Evolutionary conservation across 371 early-diverging fungal genomes (phyloP).

Genomic region (Syncephalastrum contaminatum): DNA sequence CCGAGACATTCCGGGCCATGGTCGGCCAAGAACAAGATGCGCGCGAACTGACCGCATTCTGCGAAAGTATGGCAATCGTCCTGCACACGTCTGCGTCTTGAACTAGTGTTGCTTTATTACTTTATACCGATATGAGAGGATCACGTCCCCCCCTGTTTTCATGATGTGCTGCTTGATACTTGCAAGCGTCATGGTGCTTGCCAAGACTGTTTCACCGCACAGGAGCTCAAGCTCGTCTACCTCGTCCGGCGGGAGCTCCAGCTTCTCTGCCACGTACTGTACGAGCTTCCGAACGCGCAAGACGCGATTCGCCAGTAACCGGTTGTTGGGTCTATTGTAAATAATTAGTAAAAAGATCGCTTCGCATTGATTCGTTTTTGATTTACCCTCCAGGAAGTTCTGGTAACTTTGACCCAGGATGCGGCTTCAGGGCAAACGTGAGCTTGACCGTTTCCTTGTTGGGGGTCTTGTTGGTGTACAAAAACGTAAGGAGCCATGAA

Average conservation of each 20-base stretch:
- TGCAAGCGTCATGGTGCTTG: conserved; percentile 79
- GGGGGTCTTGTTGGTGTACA: conserved; percentile 56
- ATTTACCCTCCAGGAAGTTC: conserved; percentile 66
- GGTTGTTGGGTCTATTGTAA: conserved; percentile 52
- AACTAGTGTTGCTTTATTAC: conserved; percentile 1
- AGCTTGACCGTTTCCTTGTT: conserved; percentile 78
- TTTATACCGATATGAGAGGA: conserved; percentile 60
- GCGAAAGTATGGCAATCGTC: conserved; percentile 18
- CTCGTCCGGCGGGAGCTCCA: conserved; percentile 36
- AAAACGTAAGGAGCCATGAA: conserved; percentile 62
- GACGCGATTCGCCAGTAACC: conserved; percentile 84
- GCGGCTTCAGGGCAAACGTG: conserved; percentile 79
- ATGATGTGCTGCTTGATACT: conserved; percentile 80
- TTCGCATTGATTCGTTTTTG: background rate
- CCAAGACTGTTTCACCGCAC: conserved; percentile 74
- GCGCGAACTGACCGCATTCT: conserved; percentile 28
- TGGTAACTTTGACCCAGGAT: conserved; percentile 51
- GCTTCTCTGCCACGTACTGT: conserved; percentile 79
- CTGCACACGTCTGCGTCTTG: conserved; percentile 5
- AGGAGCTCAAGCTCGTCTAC: conserved; percentile 60
- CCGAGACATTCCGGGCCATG: conserved; percentile 20
- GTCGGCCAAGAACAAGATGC: conserved; percentile 11
- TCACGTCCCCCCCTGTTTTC: conserved; percentile 82
- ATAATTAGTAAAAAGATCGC: background rate
- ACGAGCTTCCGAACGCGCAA: conserved; percentile 83